These are phyloP conservation scores for Holtermannia corniformis DNA, from an alignment of 768 basidiomycete species.

Conservation along the genomic window DNA sequence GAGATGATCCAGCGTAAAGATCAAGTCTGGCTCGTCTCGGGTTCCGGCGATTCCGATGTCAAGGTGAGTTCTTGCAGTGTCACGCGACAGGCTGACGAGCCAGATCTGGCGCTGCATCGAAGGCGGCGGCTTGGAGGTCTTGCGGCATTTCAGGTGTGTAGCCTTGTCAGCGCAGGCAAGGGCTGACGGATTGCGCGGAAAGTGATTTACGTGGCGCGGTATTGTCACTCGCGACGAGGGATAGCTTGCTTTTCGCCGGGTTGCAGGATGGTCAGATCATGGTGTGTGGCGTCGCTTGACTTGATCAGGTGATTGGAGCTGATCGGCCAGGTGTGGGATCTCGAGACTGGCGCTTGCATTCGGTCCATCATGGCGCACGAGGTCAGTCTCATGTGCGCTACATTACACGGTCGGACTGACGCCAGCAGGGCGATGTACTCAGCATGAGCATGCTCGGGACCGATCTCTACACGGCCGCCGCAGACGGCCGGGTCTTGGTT, in stretches of 20 bases:
- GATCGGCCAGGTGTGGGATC: too few species aligned
- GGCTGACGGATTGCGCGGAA: too few species aligned
- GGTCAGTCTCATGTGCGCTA: constrained; percentile 42
- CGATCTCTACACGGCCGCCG: constrained; percentile 49
- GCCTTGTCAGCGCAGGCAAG: background rate
- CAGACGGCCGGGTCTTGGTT: constrained; percentile 57
- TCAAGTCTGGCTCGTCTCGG: constrained; percentile 58
- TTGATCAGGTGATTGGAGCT: too few species aligned
- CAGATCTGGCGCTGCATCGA: constrained; percentile 25
- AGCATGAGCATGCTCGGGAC: constrained; percentile 61
- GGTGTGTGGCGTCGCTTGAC: too few species aligned
- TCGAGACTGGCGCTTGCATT: constrained; percentile 79
- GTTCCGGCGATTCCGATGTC: constrained; percentile 82
- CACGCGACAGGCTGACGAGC: background rate
- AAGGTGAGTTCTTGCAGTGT: constrained; percentile 49
- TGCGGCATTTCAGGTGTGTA: constrained; percentile 1
- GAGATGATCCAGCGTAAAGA: constrained; percentile 43
- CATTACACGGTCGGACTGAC: background rate
- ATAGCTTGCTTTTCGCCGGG: constrained; percentile 79
- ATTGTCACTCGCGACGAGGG: constrained; percentile 62
- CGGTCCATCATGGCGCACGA: constrained; percentile 79
- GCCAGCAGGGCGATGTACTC: constrained; percentile 61
- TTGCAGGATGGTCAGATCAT: constrained; percentile 90
- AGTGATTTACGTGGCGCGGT: constrained; percentile 57
- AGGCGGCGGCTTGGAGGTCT: constrained; percentile 25